Conservation (phyloP, 108 stramenopile genomes). For the Chaetoceros muelleri region DNA sequence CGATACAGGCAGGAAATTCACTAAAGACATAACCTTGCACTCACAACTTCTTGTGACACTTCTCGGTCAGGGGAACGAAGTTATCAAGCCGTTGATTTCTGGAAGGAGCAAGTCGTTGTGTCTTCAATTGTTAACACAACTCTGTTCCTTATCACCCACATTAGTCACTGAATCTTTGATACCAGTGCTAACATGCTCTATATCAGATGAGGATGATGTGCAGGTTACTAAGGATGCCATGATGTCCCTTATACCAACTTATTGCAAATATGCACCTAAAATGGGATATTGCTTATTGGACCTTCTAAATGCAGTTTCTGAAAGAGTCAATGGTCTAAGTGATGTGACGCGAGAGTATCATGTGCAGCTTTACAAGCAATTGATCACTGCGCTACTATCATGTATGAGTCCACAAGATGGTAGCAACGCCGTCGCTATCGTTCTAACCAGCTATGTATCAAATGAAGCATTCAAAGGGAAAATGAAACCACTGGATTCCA, state of each 20-base stretch:
- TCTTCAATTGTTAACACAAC: constrained; percentile 28
- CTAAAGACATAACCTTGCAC: constrained; percentile 9
- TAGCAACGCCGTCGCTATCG: constrained; percentile 21
- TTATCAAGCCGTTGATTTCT: constrained; percentile 18
- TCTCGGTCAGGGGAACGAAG: constrained; percentile 20
- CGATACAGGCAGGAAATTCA: background rate
- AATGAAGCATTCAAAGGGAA: constrained; percentile 5
- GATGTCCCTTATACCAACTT: constrained; percentile 39
- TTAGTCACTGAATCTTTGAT: constrained; percentile 41
- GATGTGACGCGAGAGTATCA: background rate
- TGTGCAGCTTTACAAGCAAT: constrained; percentile 17
- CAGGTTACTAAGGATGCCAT: constrained; percentile 26
- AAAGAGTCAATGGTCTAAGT: background rate
- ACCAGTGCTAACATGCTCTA: constrained; percentile 35
- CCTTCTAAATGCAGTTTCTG: constrained; percentile 29
- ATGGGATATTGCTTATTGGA: constrained; percentile 32
- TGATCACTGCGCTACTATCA: constrained; percentile 24
- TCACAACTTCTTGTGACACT: constrained; percentile 23
- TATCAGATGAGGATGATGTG: constrained; percentile 13
- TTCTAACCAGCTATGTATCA: constrained; percentile 33
- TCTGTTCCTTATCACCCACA: constrained; percentile 44
- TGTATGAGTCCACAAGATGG: background rate
- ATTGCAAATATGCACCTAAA: constrained; percentile 29
- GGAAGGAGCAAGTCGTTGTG: constrained; percentile 25
- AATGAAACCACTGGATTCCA: background rate